phyloP scores from a whole-genome alignment of 192 early-diverging fungal species.

The Coemansia sp. region DNA sequence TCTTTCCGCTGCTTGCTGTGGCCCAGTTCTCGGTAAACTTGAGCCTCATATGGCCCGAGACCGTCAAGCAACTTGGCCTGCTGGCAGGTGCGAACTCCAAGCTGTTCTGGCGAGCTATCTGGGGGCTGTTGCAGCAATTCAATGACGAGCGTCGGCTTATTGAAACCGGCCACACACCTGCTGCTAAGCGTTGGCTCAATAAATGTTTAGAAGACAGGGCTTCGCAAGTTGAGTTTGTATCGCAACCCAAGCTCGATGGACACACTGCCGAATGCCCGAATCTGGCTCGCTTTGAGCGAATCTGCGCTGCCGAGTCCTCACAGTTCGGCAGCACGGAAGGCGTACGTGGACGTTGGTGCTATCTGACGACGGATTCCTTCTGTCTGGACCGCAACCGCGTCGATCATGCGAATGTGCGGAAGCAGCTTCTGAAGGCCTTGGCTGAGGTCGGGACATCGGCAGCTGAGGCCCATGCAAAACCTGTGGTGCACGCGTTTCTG shows the following conservation, averaged over 20 bases:
- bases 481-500: slow-evolving; percentile 66
- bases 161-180: slow-evolving; percentile 44
- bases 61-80: slow-evolving; percentile 57
- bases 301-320: slow-evolving; percentile 13
- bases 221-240: slow-evolving; percentile 5
- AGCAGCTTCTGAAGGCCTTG: slow-evolving; percentile 60
- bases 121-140: slow-evolving; percentile 58
- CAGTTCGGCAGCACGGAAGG: slow-evolving; percentile 4
- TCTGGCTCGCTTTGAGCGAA: slow-evolving; percentile 25
- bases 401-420: slow-evolving; percentile 72
- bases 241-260: slow-evolving; percentile 38
- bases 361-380: slow-evolving; percentile 12
- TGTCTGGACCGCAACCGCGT: slow-evolving; percentile 52
- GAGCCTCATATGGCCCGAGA: slow-evolving; percentile 80
- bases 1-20: slow-evolving; percentile 62
- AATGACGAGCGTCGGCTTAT: slow-evolving; percentile 61
- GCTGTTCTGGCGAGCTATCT: slow-evolving; percentile 63
- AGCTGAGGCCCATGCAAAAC: slow-evolving; percentile 63
- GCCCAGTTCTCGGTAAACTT: slow-evolving; percentile 80
- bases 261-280: slow-evolving; percentile 39
- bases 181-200: slow-evolving; percentile 34
- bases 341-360: not conserved
- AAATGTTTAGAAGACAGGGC: slow-evolving; percentile 7
- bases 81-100: slow-evolving; percentile 56
- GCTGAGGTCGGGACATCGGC: slow-evolving; percentile 57